Evolutionary conservation across 1,284 basidiomycete species (phyloP), one percentile per base, ranked within the genome.

Genomic region (Leccinum solheimii): DNA sequence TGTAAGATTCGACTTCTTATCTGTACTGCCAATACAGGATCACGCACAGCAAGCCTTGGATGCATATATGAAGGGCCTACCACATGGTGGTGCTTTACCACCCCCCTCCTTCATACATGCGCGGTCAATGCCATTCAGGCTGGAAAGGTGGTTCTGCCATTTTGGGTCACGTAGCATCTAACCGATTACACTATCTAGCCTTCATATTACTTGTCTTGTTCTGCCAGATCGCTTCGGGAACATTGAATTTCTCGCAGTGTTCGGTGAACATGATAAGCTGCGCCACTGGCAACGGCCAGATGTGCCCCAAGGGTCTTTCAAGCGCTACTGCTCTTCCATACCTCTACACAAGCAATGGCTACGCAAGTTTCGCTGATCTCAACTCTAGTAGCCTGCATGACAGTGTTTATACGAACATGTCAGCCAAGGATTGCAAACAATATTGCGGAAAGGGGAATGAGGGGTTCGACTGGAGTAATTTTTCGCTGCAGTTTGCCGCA

Each of bases 401-500:
- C 34, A 14, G 5, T 13, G 5, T 14, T 36, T 36, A 36, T 7
- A 14, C 6, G 34, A 36, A 36, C 0, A 36, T 36, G 1, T 36
- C 34, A 14, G 13, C 34, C 13, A 1, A 36, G 13, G 34, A 36
- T 36, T 36, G 34, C 34, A 3, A 2, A 14, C 3, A 26, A 0
- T 62, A 66, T 5, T 80, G 79, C 59, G 78, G 78, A 9, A 4
- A 0, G 14, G 1, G 70, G 63, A 0, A 63, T 67, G 10, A 73
- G 74, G 45, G 36, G 71, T 7, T 79, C 79, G 32, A 61, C 6
- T 80, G 78, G 81, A 60, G 36, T 16, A 6, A 62, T 5, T 81
- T 81, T 61, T 76, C 77, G 0, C 75, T 77, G 57, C 70, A 79
- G 50, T 79, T 77, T 64, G 69, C 76, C 11, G 69, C 76, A 0